phyloP scores from a whole-genome alignment of 768 basidiomycete genomes.

The Hemileccinum impolitum region DNA sequence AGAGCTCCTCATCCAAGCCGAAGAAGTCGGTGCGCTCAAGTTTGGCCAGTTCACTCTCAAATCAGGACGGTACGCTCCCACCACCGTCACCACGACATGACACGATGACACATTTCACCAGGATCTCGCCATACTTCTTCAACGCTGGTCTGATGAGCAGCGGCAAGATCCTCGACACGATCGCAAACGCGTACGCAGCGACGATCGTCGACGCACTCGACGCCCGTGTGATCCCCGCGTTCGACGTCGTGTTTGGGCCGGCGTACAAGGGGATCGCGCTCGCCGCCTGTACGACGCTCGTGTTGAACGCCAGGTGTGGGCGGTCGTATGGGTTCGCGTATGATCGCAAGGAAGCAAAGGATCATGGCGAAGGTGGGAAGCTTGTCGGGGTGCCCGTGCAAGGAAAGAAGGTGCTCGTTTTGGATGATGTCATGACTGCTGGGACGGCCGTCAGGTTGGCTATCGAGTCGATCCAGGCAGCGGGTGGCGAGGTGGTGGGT shows the following conservation, averaged over 20 bases:
- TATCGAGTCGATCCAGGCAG: constrained; percentile 63
- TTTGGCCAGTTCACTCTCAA: constrained; percentile 94
- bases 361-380: constrained; percentile 92
- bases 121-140: constrained; percentile 95
- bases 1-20: constrained; percentile 65
- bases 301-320: constrained; percentile 62
- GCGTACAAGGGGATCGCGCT: constrained; percentile 98
- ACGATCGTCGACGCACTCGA: constrained; percentile 58
- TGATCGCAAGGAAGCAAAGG: constrained; percentile 93
- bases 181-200: constrained; percentile 80
- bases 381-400: constrained; percentile 84
- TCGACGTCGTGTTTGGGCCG: constrained; percentile 92
- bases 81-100: not conserved
- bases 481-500: constrained; percentile 82
- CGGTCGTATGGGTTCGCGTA: constrained; percentile 80
- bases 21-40: constrained; percentile 71
- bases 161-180: constrained; percentile 71
- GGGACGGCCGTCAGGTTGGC: constrained; percentile 86
- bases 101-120: constrained; percentile 25
- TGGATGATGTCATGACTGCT: constrained; percentile 96
- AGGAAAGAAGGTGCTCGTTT: constrained; percentile 78
- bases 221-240: constrained; percentile 33
- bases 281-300: constrained; percentile 78
- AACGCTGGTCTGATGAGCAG: constrained; percentile 88
- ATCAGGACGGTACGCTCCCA: constrained; percentile 75